phyloP scores from a whole-genome alignment of 176 grass and related monocot species.

The Guadua angustifolia region DNA sequence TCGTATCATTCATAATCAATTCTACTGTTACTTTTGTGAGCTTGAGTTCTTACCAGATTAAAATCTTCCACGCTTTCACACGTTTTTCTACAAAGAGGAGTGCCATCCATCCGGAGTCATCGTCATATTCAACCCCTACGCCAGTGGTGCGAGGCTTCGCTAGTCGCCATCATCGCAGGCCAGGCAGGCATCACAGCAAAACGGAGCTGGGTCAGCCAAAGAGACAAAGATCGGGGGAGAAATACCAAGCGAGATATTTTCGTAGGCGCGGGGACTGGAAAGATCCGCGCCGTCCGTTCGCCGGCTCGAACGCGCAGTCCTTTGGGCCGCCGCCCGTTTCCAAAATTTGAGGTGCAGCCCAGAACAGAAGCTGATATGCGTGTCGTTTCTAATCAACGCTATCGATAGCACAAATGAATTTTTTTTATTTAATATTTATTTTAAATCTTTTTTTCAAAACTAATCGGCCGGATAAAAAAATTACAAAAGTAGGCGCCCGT shows the following conservation, averaged over 20 bases:
- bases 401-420: not conserved
- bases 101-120: not conserved
- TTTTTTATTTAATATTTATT: too few relatives aligned
- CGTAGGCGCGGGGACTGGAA: not conserved
- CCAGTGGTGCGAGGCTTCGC: not conserved
- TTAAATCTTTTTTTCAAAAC: too few relatives aligned
- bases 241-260: constrained; percentile 38
- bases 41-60: too few relatives aligned
- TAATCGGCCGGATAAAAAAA: too few relatives aligned
- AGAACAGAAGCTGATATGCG: not conserved
- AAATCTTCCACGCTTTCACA: too few relatives aligned
- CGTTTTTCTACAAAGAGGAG: not conserved
- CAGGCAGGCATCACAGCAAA: not conserved
- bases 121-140: not conserved
- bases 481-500: too few relatives aligned
- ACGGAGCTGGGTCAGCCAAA: not conserved
- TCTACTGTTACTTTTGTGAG: too few relatives aligned
- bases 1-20: too few relatives aligned
- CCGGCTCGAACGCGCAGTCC: not conserved
- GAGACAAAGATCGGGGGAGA: constrained; percentile 7
- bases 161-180: not conserved
- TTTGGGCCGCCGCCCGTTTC: too few relatives aligned
- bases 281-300: not conserved
- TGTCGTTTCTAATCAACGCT: not conserved
- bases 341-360: too few relatives aligned